Conservation (phyloP, 1,284 basidiomycete species). For the Grifola frondosa region DNA sequence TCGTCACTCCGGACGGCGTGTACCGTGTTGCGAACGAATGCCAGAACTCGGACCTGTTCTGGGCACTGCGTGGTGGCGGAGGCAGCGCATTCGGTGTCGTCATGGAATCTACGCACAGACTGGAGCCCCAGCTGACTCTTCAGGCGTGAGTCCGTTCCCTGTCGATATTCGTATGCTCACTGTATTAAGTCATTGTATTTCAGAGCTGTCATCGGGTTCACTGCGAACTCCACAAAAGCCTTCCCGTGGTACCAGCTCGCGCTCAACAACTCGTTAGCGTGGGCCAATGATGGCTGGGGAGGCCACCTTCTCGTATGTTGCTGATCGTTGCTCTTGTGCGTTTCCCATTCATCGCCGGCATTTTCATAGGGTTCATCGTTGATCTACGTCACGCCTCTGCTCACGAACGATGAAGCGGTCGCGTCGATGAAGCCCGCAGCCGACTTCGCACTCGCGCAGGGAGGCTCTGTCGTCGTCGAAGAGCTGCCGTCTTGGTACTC, state of each 20-base stretch:
- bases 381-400: constrained; percentile 15
- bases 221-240: constrained; percentile 12
- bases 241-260: constrained; percentile 30
- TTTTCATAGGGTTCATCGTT: constrained; percentile 11
- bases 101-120: constrained; percentile 28
- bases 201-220: constrained; percentile 23
- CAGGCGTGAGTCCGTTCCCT: constrained; percentile 24
- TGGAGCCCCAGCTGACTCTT: constrained; percentile 27
- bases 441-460: constrained; percentile 31
- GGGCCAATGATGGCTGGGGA: constrained; percentile 54
- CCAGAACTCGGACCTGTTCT: constrained; percentile 38
- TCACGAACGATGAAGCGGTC: constrained; percentile 7
- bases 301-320: constrained; percentile 39
- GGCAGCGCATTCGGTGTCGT: constrained; percentile 34
- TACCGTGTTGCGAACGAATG: constrained; percentile 33
- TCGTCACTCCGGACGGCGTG: constrained; percentile 33
- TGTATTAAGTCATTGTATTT: constrained; percentile 7
- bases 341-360: constrained; percentile 19
- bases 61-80: constrained; percentile 28
- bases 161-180: not conserved
- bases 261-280: constrained; percentile 37
- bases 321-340: constrained; percentile 13
- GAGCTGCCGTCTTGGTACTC: constrained; percentile 31
- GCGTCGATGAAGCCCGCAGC: constrained; percentile 29
- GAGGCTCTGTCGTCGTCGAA: constrained; percentile 33